Conservation (phyloP, 805 yeast species). For the Ogataea siamensis region DNA sequence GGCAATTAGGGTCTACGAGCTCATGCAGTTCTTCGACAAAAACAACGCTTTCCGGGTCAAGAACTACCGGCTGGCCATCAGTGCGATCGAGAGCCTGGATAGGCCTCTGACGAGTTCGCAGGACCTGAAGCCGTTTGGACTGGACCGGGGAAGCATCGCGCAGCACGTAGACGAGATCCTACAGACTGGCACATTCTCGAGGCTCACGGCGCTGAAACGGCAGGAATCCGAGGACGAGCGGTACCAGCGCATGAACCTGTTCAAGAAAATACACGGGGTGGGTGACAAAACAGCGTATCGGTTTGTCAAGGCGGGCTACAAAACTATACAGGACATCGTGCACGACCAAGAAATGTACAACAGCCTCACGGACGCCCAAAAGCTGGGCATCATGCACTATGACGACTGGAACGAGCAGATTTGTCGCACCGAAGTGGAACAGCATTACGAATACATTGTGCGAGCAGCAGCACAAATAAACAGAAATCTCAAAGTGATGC, state of each 20-base stretch:
- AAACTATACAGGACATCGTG: conserved; percentile 38
- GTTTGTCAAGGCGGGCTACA: conserved; percentile 38
- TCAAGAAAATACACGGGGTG: conserved; percentile 48
- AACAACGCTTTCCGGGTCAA: conserved; percentile 18
- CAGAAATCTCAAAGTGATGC: conserved; percentile 33
- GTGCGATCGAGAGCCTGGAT: conserved; percentile 30
- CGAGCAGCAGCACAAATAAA: conserved; percentile 31
- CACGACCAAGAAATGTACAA: conserved; percentile 17
- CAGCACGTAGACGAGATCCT: conserved; percentile 45
- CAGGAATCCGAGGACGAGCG: conserved; percentile 23
- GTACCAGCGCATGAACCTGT: conserved; percentile 28
- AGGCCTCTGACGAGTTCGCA: conserved; percentile 33
- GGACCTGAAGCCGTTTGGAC: conserved; percentile 40
- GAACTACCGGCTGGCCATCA: conserved; percentile 43
- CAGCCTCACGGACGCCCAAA: conserved; percentile 26
- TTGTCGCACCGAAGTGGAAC: conserved; percentile 43
- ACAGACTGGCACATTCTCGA: conserved; percentile 35
- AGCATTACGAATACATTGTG: conserved; percentile 38
- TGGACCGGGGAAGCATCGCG: conserved; percentile 42
- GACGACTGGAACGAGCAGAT: conserved; percentile 46
- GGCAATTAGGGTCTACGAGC: conserved; percentile 31
- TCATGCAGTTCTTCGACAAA: conserved; percentile 19
- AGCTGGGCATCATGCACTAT: conserved; percentile 44
- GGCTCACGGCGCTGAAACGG: conserved; percentile 16
- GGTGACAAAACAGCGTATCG: conserved; percentile 42